Evolutionary conservation across 768 basidiomycete species (phyloP), one percentile per base, ranked within the genome.

Genomic region (Termitomyces titanicus): DNA sequence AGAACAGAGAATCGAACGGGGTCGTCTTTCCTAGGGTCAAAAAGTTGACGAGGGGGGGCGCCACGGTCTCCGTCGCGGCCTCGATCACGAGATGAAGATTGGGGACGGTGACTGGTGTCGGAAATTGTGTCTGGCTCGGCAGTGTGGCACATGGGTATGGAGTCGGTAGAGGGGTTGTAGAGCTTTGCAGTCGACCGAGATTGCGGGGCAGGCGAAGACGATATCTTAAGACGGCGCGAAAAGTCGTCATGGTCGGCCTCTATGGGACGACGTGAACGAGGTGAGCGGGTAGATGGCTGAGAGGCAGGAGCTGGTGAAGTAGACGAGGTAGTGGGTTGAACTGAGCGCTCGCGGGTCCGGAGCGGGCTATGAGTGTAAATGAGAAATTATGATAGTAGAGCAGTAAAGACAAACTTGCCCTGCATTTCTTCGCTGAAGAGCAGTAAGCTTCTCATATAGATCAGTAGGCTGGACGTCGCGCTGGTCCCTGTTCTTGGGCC

Each of bases 21-120:
- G 68, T 98, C 92, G 68, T 98, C 91, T 64, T 92, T 86, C 37
- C 90, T 80, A 56, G 90, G 92, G 66, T 98, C 94, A 55, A 94
- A 95, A 0, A 97, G 81, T 57, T 88, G 89, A 39, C 85, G 73
- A 7, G 70, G 58, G 9, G 78, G 68, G 3, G 76, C 61, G 25
- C 70, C 69, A 18, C 68, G 56, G 25, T 65, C 64, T 53, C 64
- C 61, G 12, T 60, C 65, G 61, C 11, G 69, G 49, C 34, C 69
- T 66, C 11, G 70, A 60, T 33, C 17, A 35, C 69, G 69, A 31
- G 9, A 4, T 3, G 29, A 29, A 29, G 68, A 57, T 27, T 72
- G 42, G 15, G 24, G 11, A 24, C 35, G 78, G 0, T 85, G 83
- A 62, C 74, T 80, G 49, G 79, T 75, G 53, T 90, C 89, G 0